Evolutionary conservation across 345 rosid species (phyloP).

Genomic region (Adansonia digitata): DNA sequence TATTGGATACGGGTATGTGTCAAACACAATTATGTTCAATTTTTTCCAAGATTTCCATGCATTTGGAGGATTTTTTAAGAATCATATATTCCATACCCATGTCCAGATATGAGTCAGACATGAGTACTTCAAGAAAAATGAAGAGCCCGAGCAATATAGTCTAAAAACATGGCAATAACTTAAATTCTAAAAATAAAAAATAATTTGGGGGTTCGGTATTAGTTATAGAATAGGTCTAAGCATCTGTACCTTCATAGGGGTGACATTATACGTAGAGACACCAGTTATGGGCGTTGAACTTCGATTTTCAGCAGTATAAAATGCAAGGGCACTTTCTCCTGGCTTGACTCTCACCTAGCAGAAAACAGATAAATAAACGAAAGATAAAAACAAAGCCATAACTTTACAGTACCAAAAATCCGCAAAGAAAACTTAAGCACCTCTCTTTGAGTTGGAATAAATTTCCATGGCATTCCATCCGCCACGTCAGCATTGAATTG

Average conservation of each 20-base stretch:
- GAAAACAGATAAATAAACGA: slow-evolving; percentile 16
- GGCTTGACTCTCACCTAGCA: slow-evolving; percentile 82
- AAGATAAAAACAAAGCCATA: slow-evolving; percentile 5
- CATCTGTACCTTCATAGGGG: slow-evolving; percentile 9
- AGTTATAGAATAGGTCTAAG: not conserved
- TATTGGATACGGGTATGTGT: no score
- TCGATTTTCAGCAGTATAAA: slow-evolving; percentile 72
- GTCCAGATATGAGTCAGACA: not conserved
- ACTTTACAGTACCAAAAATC: not conserved
- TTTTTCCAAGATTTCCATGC: no score
- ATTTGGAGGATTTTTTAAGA: no score
- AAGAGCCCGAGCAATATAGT: not conserved
- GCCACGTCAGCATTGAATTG: slow-evolving; percentile 97
- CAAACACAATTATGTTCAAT: no score
- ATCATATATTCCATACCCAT: no score
- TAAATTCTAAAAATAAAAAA: not conserved
- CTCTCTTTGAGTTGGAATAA: slow-evolving; percentile 95
- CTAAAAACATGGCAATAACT: not conserved
- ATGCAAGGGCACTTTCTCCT: slow-evolving; percentile 96
- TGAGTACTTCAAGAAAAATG: no score
- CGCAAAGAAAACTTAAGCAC: slow-evolving; percentile 22
- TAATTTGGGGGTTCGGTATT: not conserved
- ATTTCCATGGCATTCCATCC: slow-evolving; percentile 99
- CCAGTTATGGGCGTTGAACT: slow-evolving; percentile 9
- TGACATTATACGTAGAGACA: slow-evolving; percentile 11